These are phyloP conservation scores for Amanita rimosa DNA, from an alignment of 768 basidiomycete species.

Conservation along the genomic window DNA sequence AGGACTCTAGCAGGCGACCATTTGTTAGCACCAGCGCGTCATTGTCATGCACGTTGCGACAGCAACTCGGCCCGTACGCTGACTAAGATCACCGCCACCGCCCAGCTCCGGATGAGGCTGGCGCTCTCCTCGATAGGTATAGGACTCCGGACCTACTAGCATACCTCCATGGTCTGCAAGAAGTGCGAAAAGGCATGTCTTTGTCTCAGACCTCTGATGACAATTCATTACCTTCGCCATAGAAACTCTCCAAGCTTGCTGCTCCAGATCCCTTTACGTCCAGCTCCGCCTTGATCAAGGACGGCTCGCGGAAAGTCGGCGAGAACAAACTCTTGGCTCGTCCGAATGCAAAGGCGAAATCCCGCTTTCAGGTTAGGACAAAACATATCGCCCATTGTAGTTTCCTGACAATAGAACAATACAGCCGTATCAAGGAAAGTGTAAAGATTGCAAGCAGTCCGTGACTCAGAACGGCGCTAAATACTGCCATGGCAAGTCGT, in stretches of 20 bases:
- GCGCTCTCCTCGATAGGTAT: too few species aligned
- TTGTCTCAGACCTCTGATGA: conserved; percentile 11
- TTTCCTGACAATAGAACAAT: conserved; percentile 12
- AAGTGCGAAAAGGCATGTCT: conserved; percentile 67
- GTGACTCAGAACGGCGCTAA: conserved; percentile 82
- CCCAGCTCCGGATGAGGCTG: too few species aligned
- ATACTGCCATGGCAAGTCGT: conserved; percentile 71
- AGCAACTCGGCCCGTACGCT: conserved; percentile 9
- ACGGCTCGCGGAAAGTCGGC: conserved; percentile 69
- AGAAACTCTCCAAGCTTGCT: conserved; percentile 89
- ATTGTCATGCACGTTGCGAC: conserved; percentile 27
- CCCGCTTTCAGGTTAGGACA: conserved; percentile 58
- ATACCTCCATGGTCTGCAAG: conserved; percentile 73
- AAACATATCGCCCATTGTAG: conserved; percentile 12
- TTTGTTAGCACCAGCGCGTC: conserved; percentile 14
- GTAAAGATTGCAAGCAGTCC: conserved; percentile 79
- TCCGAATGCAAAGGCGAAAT: conserved; percentile 54
- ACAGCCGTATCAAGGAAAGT: conserved; percentile 79
- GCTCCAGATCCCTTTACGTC: conserved; percentile 82
- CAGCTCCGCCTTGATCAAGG: conserved; percentile 64
- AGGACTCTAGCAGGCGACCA: conserved; percentile 7
- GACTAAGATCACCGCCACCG: conserved; percentile 4
- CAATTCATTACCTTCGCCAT: conserved; percentile 17
- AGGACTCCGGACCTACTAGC: too few species aligned
- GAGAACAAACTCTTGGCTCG: conserved; percentile 75